Evolutionary conservation across 768 basidiomycete genomes (phyloP).

Genomic region (Paxillus ammoniavirescens): DNA sequence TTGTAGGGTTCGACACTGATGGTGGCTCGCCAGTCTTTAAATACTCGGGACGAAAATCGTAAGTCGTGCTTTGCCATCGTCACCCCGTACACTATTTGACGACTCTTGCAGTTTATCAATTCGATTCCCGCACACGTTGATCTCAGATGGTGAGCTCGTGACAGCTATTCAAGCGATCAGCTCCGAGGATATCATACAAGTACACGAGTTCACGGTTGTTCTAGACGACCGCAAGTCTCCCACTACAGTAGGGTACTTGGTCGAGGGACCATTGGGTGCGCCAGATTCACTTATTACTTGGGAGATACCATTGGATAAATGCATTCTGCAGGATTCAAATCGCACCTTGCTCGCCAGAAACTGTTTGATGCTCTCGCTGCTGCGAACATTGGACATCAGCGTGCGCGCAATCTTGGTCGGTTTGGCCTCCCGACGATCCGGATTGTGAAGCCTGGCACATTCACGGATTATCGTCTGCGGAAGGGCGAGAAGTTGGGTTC

Average conservation of each 20-base stretch:
- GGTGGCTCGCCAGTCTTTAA: slow-evolving; percentile 18
- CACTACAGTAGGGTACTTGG: slow-evolving; percentile 11
- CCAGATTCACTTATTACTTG: neutral
- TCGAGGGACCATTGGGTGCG: slow-evolving; percentile 16
- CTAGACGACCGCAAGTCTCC: slow-evolving; percentile 11
- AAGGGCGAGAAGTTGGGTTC: slow-evolving; percentile 11
- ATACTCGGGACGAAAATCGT: slow-evolving; percentile 14
- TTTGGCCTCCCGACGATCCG: slow-evolving; percentile 21
- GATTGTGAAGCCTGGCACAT: slow-evolving; percentile 20
- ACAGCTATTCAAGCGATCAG: neutral
- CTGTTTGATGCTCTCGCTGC: slow-evolving; percentile 11
- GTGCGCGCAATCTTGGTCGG: neutral
- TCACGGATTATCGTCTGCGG: slow-evolving; percentile 18
- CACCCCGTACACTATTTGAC: neutral
- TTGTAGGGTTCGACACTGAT: slow-evolving; percentile 16
- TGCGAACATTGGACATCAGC: neutral
- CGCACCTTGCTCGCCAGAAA: neutral
- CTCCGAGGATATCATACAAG: slow-evolving; percentile 3
- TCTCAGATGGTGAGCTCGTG: slow-evolving; percentile 13
- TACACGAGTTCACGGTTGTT: slow-evolving; percentile 15
- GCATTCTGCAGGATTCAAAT: slow-evolving; percentile 6
- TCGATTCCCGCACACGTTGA: neutral
- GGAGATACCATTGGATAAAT: neutral
- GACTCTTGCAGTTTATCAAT: slow-evolving; percentile 6
- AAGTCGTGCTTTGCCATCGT: neutral